Evolutionary conservation across 1,284 basidiomycete species (phyloP).

Genomic region (Agaricales sp.): DNA sequence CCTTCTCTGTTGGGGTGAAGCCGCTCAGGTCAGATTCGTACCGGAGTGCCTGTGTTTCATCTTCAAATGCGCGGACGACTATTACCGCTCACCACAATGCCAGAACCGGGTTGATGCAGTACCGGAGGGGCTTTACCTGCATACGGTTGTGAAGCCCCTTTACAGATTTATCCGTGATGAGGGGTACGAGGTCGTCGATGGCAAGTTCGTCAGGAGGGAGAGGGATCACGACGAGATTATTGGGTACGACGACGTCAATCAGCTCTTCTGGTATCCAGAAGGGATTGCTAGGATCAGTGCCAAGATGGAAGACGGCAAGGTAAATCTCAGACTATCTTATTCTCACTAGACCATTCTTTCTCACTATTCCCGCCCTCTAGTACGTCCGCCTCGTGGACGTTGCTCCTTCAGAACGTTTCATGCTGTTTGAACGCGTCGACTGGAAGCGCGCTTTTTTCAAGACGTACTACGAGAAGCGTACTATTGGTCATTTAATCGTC

Average conservation of each 20-base stretch:
- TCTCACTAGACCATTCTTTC: slow-evolving; percentile 1
- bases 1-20: slow-evolving; percentile 97
- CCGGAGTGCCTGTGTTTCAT: slow-evolving; percentile 98
- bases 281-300: slow-evolving; percentile 84
- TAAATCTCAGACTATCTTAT: slow-evolving; percentile 73
- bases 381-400: slow-evolving; percentile 85
- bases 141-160: slow-evolving; percentile 88
- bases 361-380: slow-evolving; percentile 5
- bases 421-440: slow-evolving; percentile 91
- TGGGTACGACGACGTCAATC: slow-evolving; percentile 98
- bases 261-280: slow-evolving; percentile 99
- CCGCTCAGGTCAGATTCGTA: slow-evolving; percentile 95
- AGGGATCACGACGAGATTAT: slow-evolving; percentile 92
- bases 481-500: slow-evolving; percentile 87
- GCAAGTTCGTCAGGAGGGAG: slow-evolving; percentile 91
- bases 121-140: slow-evolving; percentile 90
- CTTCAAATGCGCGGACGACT: slow-evolving; percentile 99
- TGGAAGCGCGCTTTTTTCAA: slow-evolving; percentile 96
- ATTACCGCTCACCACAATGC: slow-evolving; percentile 98
- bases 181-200: slow-evolving; percentile 94
- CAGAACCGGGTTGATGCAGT: slow-evolving; percentile 91
- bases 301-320: slow-evolving; percentile 11
- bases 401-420: slow-evolving; percentile 82
- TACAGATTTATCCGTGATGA: slow-evolving; percentile 97
- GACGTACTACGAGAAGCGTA: slow-evolving; percentile 93